phyloP scores from a whole-genome alignment of 2,329 filamentous ascomycete genomes.

The Verruconis gallopava region DNA sequence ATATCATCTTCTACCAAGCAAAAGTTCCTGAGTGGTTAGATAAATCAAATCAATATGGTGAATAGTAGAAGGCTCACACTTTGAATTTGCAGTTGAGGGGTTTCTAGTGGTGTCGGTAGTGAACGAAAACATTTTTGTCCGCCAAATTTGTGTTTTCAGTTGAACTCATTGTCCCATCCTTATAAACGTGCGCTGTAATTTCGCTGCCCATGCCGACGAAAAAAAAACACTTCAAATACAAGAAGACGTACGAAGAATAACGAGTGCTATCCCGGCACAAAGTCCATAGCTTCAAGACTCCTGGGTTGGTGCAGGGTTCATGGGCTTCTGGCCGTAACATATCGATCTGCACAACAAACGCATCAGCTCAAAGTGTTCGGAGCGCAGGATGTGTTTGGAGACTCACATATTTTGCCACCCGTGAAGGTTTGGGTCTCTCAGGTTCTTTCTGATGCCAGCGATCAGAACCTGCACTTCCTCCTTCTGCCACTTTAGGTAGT shows the following conservation, averaged over 20 bases:
- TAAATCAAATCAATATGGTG: too few relatives aligned
- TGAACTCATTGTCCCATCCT: not conserved
- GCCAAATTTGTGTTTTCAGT: not conserved
- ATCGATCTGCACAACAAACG: not conserved
- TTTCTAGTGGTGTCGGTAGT: not conserved
- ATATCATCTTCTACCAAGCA: too few relatives aligned
- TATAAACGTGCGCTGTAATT: not conserved
- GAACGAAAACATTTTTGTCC: not conserved
- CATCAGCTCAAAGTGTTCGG: not conserved
- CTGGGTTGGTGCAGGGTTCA: not conserved
- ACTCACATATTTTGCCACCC: conserved; percentile 9
- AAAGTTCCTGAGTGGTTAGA: too few relatives aligned
- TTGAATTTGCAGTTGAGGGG: not conserved
- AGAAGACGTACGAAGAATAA: too few relatives aligned
- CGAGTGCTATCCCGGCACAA: too few relatives aligned
- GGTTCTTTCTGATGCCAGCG: conserved; percentile 5
- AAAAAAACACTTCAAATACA: too few relatives aligned
- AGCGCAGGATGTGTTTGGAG: not conserved
- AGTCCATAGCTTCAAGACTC: too few relatives aligned
- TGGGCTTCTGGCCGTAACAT: conserved; percentile 1
- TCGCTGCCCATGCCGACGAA: not conserved
- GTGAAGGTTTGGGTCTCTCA: conserved; percentile 8
- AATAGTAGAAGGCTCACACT: too few relatives aligned
- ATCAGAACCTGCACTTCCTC: conserved; percentile 10
- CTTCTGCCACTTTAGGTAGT: conserved; percentile 8